Evolutionary conservation across 1,139 yeast genomes (phyloP), one percentile per base, ranked within the genome.

Genomic region (Sugiyamaella pinicola): DNA sequence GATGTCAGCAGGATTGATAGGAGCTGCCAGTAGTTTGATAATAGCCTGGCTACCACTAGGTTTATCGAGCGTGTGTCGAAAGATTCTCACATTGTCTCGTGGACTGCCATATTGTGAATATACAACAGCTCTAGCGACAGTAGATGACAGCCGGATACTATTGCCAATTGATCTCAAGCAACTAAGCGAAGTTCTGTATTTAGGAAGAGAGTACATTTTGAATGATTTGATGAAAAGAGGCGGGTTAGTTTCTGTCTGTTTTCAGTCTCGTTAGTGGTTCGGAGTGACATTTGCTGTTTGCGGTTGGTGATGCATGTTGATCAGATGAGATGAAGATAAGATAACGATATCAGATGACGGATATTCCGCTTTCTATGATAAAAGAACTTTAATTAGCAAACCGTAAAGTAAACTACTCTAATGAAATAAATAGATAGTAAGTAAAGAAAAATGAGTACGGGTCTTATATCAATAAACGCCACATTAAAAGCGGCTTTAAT

Each of bases 1-100:
- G 67, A 89, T 78, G 66, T 91, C 98, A 0, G 96, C 86, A 0
- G 98, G 98, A 65, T 91, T 91, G 59, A 95, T 80, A 1, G 99
- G 98, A 51, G 95, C 83, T 0, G 96, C 98, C 55, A 93, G 73
- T 7, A 86, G 74, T 65, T 79, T 78, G 40, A 85, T 77, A 34
- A 85, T 69, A 18, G 85, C 78, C 45, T 82, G 74, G 54, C 75
- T 67, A 1, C 57, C 63, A 3, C 53, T 52, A 2, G 74, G 72
- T 19, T 64, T 69, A n/a, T 64, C 61, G 9, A 73, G 51, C 13
- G 58, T 54, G 55, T 66, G 63, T 21, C 57, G 55, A 37, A 55
- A 54, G 7, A 64, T 59, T 34, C 55, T 52, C 24, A 68, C 52
- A 17, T 57, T 61, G 37, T 69, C 69, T 34, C 51, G 49, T 3